A percentile compares a stretch with the other conserved stretches of the same genome.
These are phyloP conservation scores for Calophaca sinica DNA, from an alignment of 306 rosid species.

Conservation along the genomic window DNA sequence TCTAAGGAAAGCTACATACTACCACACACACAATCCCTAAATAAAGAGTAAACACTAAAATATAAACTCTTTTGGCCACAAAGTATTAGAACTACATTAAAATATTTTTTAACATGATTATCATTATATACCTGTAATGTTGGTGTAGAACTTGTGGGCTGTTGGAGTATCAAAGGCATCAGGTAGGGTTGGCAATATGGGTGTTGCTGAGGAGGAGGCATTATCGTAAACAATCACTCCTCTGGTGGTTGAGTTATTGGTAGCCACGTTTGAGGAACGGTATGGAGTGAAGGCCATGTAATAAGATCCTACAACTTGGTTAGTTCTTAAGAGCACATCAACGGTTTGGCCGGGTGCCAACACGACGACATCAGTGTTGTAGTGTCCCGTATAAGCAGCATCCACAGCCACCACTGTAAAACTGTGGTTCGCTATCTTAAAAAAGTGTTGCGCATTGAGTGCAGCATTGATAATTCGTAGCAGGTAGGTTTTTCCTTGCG, in stretches of 20 bases:
- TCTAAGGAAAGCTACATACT: too few species aligned
- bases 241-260: conserved; percentile 46
- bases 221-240: conserved; percentile 55
- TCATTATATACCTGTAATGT: conserved; percentile 42
- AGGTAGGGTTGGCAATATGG: conserved; percentile 61
- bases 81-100: too few species aligned
- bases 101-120: too few species aligned
- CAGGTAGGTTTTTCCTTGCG: too few species aligned
- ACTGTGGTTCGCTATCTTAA: conserved; percentile 67
- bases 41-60: too few species aligned
- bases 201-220: conserved; percentile 15
- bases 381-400: conserved; percentile 60
- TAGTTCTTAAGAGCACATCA: conserved; percentile 58
- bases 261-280: fast-evolving
- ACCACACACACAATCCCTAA: too few species aligned
- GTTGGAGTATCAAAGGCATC: conserved; percentile 50
- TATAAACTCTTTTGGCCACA: too few species aligned
- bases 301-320: conserved; percentile 57
- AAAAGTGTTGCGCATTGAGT: conserved; percentile 54
- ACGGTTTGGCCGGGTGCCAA: conserved; percentile 68
- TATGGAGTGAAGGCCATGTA: conserved; percentile 61
- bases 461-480: too few species aligned
- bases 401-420: conserved; percentile 72
- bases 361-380: conserved; percentile 55
- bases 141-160: conserved; percentile 61